Evolutionary conservation across 2,329 filamentous ascomycete species (phyloP).

Genomic region (Thelonectria rubi): DNA sequence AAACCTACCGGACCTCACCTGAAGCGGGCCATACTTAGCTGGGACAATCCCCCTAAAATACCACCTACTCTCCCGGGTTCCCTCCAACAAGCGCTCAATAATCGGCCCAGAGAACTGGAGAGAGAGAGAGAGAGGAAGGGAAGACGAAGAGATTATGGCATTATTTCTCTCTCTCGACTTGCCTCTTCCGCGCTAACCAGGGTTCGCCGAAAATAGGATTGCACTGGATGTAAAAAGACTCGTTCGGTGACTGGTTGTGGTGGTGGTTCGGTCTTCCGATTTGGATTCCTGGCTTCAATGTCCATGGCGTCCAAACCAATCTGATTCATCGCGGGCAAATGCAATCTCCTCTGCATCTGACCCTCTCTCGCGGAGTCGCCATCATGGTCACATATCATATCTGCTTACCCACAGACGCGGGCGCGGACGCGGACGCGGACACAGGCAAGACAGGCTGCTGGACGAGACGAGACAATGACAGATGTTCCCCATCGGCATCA

Average conservation of each 20-base stretch:
- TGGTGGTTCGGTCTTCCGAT: slow-evolving; percentile 6
- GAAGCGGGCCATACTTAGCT: slow-evolving; percentile 40
- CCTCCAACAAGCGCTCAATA: slow-evolving; percentile 15
- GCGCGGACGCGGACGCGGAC: too few species aligned
- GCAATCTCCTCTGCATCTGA: neutral
- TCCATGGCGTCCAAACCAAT: slow-evolving; percentile 8
- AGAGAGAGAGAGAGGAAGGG: slow-evolving; percentile 1
- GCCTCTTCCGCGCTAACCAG: slow-evolving; percentile 16
- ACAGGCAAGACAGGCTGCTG: neutral
- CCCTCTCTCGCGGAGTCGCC: neutral
- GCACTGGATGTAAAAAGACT: neutral
- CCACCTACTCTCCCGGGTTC: slow-evolving; percentile 25
- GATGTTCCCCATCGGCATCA: slow-evolving; percentile 16
- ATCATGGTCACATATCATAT: slow-evolving; percentile 3
- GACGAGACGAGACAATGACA: neutral
- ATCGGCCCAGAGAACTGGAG: slow-evolving; percentile 12
- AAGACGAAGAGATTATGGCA: neutral
- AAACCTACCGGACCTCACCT: slow-evolving; percentile 41
- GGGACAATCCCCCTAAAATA: slow-evolving; percentile 29
- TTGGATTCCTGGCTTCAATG: neutral
- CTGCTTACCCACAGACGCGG: slow-evolving; percentile 3
- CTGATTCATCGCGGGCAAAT: neutral
- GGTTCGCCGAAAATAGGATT: slow-evolving; percentile 8
- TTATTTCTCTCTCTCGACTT: neutral
- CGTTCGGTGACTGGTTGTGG: neutral